Percentiles rank a stretch among this genome's conserved stretches.
These are phyloP conservation scores for Ophiostoma himal-ulmi DNA, from an alignment of 2,329 filamentous ascomycete genomes.

Conservation along the genomic window DNA sequence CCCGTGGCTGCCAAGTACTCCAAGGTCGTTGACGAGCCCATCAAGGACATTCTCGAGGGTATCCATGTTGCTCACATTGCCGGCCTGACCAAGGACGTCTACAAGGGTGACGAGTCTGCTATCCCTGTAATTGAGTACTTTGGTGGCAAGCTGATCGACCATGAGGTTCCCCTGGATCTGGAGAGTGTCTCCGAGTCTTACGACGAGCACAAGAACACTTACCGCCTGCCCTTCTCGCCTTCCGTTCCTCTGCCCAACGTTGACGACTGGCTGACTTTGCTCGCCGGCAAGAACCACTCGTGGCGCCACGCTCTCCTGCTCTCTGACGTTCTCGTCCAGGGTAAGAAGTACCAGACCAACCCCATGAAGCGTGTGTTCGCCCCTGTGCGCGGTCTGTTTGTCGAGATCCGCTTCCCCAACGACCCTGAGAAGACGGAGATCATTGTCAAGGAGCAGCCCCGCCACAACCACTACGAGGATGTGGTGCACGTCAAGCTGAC, in stretches of 20 bases:
- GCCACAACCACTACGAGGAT: conserved; percentile 78
- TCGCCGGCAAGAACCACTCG: conserved; percentile 78
- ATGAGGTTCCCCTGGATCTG: conserved; percentile 66
- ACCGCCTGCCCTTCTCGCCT: conserved; percentile 72
- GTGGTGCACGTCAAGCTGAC: conserved; percentile 79
- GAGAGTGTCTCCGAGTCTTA: conserved; percentile 76
- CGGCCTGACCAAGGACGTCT: conserved; percentile 71
- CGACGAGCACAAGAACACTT: conserved; percentile 72
- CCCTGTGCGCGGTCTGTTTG: conserved; percentile 76
- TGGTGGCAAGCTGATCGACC: conserved; percentile 74
- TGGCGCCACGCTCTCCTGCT: conserved; percentile 95
- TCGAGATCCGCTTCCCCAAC: conserved; percentile 79
- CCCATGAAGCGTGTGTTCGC: conserved; percentile 88
- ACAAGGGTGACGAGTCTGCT: conserved; percentile 62
- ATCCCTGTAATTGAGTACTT: conserved; percentile 93
- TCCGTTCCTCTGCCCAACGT: conserved; percentile 68
- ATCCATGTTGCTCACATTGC: conserved; percentile 86
- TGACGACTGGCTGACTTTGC: conserved; percentile 79
- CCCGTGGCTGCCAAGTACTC: conserved; percentile 90
- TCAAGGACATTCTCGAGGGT: conserved; percentile 88
- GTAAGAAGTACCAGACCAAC: conserved; percentile 95
- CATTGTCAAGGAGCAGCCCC: conserved; percentile 77
- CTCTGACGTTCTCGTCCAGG: conserved; percentile 89
- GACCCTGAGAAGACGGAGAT: conserved; percentile 80
- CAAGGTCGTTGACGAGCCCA: conserved; percentile 81